Evolutionary conservation across 1,139 yeast species (phyloP).

Genomic region (Candida sanyaensis): DNA sequence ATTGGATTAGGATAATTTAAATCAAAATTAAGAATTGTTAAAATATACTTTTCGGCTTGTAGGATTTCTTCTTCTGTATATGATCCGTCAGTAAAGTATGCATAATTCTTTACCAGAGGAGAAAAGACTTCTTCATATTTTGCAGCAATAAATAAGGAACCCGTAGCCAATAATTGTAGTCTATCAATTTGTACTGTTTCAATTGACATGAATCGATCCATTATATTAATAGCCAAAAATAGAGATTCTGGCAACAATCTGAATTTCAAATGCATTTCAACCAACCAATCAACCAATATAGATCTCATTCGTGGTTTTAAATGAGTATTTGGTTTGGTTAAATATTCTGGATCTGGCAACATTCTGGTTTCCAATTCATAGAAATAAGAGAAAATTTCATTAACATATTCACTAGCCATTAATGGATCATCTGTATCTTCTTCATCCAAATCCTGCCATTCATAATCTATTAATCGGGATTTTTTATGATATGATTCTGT

Average conservation of each 20-base stretch:
- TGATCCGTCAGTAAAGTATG: conserved; percentile 84
- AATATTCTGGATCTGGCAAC: conserved; percentile 75
- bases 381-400: conserved; percentile 80
- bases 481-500: conserved; percentile 24
- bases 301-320: conserved; percentile 86
- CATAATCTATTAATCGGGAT: conserved; percentile 47
- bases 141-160: conserved; percentile 88
- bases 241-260: conserved; percentile 88
- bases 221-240: conserved; percentile 81
- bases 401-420: conserved; percentile 93
- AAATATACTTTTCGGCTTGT: conserved; percentile 81
- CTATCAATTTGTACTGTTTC: conserved; percentile 82
- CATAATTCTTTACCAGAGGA: conserved; percentile 86
- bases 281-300: conserved; percentile 91
- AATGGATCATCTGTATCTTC: conserved; percentile 91
- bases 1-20: conserved; percentile 91
- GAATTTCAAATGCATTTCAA: conserved; percentile 87
- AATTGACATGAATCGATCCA: conserved; percentile 86
- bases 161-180: conserved; percentile 87
- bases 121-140: conserved; percentile 94
- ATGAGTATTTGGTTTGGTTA: conserved; percentile 66
- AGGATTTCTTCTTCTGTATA: conserved; percentile 83
- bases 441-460: conserved; percentile 91
- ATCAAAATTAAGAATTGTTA: conserved; percentile 76
- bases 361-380: conserved; percentile 74